A percentile compares a stretch with the other conserved stretches of the same genome.
Conservation (phyloP, 2,329 filamentous ascomycete species). For the Aaosphaeria arxii region DNA sequence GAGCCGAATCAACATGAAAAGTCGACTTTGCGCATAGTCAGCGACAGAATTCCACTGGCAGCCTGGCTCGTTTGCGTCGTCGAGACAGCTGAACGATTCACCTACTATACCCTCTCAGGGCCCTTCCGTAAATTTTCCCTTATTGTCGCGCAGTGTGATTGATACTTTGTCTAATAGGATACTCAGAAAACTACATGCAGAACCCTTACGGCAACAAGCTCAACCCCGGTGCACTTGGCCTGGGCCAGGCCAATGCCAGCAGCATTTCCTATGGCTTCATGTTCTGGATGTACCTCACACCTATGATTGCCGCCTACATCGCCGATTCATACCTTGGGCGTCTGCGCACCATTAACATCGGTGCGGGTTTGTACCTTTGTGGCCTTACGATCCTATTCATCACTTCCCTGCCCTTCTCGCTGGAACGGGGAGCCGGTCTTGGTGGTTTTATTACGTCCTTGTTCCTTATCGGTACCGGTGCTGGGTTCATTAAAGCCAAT, state of each 20-base stretch:
- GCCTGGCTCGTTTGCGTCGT: no score
- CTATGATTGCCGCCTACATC: constrained; percentile 27
- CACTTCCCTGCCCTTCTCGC: constrained; percentile 25
- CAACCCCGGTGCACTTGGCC: constrained; percentile 15
- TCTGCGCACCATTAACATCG: constrained; percentile 29
- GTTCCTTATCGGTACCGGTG: constrained; percentile 63
- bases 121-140: no score
- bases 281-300: constrained; percentile 11
- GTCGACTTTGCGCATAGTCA: no score
- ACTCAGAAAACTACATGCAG: constrained; percentile 17
- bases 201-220: constrained; percentile 2
- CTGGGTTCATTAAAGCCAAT: constrained; percentile 69
- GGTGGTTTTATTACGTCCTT: constrained; percentile 54
- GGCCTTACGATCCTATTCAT: constrained; percentile 3
- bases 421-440: constrained; percentile 51
- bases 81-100: no score
- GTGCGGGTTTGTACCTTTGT: constrained; percentile 10
- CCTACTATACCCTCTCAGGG: no score
- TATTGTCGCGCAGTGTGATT: no score
- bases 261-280: constrained; percentile 14
- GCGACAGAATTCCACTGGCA: no score
- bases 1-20: no score
- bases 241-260: constrained; percentile 17
- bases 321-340: constrained; percentile 34
- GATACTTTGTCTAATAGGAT: constrained; percentile 2